These are phyloP conservation scores for Plasmodium vinckei DNA, from an alignment of 169 alveolate species.

Conservation along the genomic window DNA sequence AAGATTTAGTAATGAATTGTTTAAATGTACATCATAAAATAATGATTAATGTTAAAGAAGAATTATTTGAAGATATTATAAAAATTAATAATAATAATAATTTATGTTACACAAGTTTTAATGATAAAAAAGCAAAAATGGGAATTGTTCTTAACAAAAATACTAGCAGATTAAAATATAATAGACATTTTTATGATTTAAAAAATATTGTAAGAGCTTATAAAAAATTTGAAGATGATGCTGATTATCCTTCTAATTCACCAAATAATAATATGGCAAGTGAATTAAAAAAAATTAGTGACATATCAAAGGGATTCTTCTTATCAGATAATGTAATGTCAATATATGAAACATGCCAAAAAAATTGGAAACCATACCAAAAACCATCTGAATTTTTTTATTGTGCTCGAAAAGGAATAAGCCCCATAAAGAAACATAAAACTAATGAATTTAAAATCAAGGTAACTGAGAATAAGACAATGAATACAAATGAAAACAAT, in stretches of 20 bases:
- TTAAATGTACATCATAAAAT: conserved; percentile 57
- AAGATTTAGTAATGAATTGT: conserved; percentile 35
- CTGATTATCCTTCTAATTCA: background rate
- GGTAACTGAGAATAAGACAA: too few species aligned
- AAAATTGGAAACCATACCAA: too few species aligned
- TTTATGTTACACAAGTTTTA: conserved; percentile 1
- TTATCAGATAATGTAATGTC: conserved; percentile 13
- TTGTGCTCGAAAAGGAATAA: too few species aligned
- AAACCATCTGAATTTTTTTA: too few species aligned
- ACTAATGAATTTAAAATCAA: too few species aligned
- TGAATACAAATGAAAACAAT: too few species aligned
- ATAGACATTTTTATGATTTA: conserved; percentile 41
- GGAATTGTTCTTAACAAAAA: conserved; percentile 36
- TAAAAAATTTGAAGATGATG: conserved; percentile 17
- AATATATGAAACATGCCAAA: background rate
- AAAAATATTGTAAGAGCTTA: conserved; percentile 19
- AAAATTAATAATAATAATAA: conserved; percentile 26
- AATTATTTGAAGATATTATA: conserved; percentile 32
- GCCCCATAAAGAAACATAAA: too few species aligned
- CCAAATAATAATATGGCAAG: conserved; percentile 2
- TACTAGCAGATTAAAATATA: conserved; percentile 15
- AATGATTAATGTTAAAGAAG: conserved; percentile 73
- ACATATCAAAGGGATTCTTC: conserved; percentile 22
- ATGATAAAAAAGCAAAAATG: conserved; percentile 19
- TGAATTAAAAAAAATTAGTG: conserved; percentile 10